phyloP scores from a whole-genome alignment of 1,139 yeast species.

The Diutina pseudorugosa region DNA sequence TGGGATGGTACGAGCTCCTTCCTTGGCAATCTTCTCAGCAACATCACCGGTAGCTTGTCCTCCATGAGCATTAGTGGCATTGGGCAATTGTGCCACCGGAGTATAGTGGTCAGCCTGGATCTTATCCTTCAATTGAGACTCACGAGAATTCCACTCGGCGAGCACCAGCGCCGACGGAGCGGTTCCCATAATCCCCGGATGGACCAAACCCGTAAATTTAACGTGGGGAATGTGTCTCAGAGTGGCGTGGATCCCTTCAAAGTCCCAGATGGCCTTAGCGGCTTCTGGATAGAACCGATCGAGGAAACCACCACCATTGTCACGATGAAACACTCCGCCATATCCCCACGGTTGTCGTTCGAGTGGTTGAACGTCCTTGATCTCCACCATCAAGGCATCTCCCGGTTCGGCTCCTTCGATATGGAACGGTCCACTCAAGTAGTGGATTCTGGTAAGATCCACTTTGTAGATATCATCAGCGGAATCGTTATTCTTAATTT shows the following conservation, averaged over 20 bases:
- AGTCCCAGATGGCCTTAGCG: conserved; percentile 39
- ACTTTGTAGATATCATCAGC: conserved; percentile 35
- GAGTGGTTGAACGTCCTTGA: conserved; percentile 38
- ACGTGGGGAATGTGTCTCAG: conserved; percentile 38
- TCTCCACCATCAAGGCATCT: conserved; percentile 35
- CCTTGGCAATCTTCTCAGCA: conserved; percentile 17
- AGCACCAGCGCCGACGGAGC: conserved; percentile 32
- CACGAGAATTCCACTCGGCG: conserved; percentile 32
- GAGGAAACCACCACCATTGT: conserved; percentile 38
- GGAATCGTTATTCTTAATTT: conserved; percentile 29
- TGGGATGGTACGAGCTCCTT: conserved; percentile 40
- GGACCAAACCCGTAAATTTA: conserved; percentile 29
- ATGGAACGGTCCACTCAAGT: conserved; percentile 35
- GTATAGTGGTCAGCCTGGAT: conserved; percentile 19
- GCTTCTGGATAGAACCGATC: conserved; percentile 36
- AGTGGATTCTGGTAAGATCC: conserved; percentile 33
- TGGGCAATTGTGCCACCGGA: conserved; percentile 31
- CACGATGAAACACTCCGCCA: conserved; percentile 33
- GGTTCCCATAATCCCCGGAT: conserved; percentile 39
- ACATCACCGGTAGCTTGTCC: conserved; percentile 21
- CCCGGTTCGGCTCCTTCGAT: conserved; percentile 35
- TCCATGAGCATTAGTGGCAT: conserved; percentile 21
- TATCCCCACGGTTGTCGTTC: conserved; percentile 43
- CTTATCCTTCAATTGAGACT: conserved; percentile 17
- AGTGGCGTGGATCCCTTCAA: conserved; percentile 36